Percentiles rank a stretch among this genome's conserved stretches.
Conservation (phyloP, 2,329 filamentous ascomycete genomes). For the Tympanopsis confertula region DNA sequence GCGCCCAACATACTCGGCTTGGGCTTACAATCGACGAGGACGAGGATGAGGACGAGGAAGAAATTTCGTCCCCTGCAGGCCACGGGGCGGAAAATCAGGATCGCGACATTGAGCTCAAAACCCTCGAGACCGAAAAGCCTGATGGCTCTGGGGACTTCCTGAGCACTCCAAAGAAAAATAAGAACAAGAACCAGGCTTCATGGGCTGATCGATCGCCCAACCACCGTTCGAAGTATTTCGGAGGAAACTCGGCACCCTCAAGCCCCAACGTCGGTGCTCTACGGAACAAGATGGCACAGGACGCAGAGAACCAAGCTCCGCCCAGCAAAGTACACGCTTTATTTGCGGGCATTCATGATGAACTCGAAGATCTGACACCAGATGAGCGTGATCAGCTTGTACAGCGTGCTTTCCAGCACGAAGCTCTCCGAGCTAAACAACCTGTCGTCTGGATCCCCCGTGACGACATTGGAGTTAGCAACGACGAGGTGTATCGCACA, state of each 20-base stretch:
- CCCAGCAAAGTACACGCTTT: constrained; percentile 72
- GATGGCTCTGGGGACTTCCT: too few relatives aligned
- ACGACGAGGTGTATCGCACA: constrained; percentile 78
- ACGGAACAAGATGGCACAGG: constrained; percentile 32
- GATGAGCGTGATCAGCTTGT: constrained; percentile 79
- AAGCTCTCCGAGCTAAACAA: constrained; percentile 69
- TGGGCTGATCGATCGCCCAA: constrained; percentile 31
- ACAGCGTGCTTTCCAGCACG: constrained; percentile 81
- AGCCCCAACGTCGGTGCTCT: constrained; percentile 28
- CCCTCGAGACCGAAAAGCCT: background rate
- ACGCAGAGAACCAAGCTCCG: constrained; percentile 42
- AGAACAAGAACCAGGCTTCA: too few relatives aligned
- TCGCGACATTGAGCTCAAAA: background rate
- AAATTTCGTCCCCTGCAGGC: too few relatives aligned
- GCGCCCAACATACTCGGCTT: constrained; percentile 57
- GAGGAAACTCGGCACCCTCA: constrained; percentile 33
- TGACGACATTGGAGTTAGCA: constrained; percentile 79
- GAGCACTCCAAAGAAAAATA: too few relatives aligned
- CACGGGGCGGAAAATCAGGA: constrained; percentile 20
- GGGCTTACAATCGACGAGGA: constrained; percentile 44
- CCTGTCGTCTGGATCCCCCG: constrained; percentile 90
- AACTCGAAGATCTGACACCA: constrained; percentile 85
- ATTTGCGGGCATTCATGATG: constrained; percentile 79
- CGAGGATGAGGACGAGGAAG: constrained; percentile 31
- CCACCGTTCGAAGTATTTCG: constrained; percentile 22